Base-by-base conservation (phyloP, 345 rosid genomes). In the Nasturtium officinale region DNA sequence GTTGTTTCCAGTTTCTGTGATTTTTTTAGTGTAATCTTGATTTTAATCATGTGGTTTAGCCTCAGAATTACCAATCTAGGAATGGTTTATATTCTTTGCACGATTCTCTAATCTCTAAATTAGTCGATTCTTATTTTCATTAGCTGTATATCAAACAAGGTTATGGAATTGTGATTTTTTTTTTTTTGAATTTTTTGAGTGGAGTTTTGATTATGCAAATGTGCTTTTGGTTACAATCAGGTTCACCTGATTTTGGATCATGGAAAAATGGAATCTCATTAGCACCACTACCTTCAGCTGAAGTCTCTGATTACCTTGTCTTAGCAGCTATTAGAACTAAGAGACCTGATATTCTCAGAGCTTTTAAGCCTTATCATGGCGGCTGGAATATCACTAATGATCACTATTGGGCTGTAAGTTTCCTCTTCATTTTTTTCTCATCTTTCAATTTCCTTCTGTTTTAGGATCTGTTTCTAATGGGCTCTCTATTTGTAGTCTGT, bases 381-480 rank as follows among this genome's bases (percentile, higher is more conserved):
- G 99, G 99, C 56, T 95, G 99, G 98, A 80, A 90, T 73, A 83
- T 92, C 71, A 79, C 96, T n/a, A 84, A 84, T 76, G 83, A 68
- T 71, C 98, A 95, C 78, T 95, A 95, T 76, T 95, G 98, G 98
- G 96, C 90, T 43, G 97, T 95, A 78, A 85, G 94, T 85, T 45
- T 68, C 58, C 16, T 53, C 3, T 17, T 67, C 29, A 25, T 25
- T 25, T n/a, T 33, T 20, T 13, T 28, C 32, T 60, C 18, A 9
- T 25, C 11, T 16, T 47, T 29, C 46, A n/a, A 2, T 54, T n/a
- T 33, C 6, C 2, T 62, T 59, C 20, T 26, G 38, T 26, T 54
- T 0, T 54, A 26, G 28, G 68, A 60, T 55, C 50, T 78, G 48
- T 61, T 59, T 65, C 42, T 62, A 58, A 71, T 38, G 32, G 32